Evolutionary conservation across 78 protist species (phyloP), one percentile per base, ranked within the genome.

Genomic region (Dictyostelium discoideum): DNA sequence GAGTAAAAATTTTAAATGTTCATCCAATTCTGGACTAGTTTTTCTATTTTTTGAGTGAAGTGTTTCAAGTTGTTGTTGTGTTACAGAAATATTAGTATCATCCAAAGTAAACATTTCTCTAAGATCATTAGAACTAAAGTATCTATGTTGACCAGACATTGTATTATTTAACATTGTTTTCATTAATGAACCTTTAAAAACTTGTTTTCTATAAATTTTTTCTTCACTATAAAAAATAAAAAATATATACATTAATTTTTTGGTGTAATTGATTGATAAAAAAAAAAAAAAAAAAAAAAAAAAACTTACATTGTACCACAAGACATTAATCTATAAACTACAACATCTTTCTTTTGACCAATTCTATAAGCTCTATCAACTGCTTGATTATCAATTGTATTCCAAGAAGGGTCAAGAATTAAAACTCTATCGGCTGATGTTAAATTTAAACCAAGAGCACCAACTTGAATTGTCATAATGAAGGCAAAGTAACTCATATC

Each of bases 371-470:
- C 96, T 29, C 98, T 76, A 81, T 96, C 97, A 20, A 95, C 90
- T 44, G 98, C 98, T 79, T 97, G 98, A 13, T 93, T 92, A 54
- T 97, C 98, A 29, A 83, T 78, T 20, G 92, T 77, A 40, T 80
- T 97, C 98, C 98, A 97, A 16, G 97, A 48, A 42, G 97, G 98
- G 81, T 87, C 97, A 63, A 94, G 93, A 26, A 90, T 54, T 20
- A 97, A 26, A 20, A 88, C 97, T 32, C 97, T 57, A 80, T 93
- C 95, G 16, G 98, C 98, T 14, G 78, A 73, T 1, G 98, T 97
- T 69, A 97, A 89, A 84, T 85, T 97, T 79, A 97, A n/a, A 40
- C 98, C 98, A 7, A 97, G 85, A 5, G 97, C 98, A 48, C 98
- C 98, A 39, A 96, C 98, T 74, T 87, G 96, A 29, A 96, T 94